Evolutionary conservation across 2,329 filamentous ascomycete species (phyloP), one percentile per base, ranked within the genome.

Genomic region (Sclerotinia nivalis): DNA sequence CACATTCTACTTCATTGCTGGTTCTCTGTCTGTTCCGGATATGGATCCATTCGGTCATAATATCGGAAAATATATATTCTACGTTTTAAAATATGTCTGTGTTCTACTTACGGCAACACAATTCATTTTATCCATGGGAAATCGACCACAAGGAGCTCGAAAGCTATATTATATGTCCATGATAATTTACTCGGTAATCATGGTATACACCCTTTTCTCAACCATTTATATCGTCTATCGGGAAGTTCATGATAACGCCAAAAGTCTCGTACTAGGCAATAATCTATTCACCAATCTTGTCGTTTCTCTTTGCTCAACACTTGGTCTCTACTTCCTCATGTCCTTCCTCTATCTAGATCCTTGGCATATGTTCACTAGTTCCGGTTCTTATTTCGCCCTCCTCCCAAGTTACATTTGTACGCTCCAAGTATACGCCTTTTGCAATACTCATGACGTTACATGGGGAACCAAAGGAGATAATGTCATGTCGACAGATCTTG

Each of bases 381-480:
- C 92, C 0, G 88, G 86, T 0, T 94, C 97, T 80, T 99, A 99
- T 84, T 97, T 99, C 79, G 86, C 94, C 60, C 88, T 99, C 37
- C 85, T 99, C 49, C 96, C 96, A 0, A 90, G 86, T 52, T 99
- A 98, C 83, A 97, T 99, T 81, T 98, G 96, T 83, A 98, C 93
- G 0, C 86, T 99, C 2, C 96, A 99, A 81, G 93, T 98, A 28
- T 99, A 99, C 82, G 96, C 96, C 56, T 99, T 99, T 81, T 98
- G 96, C 84, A 99, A 99, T 83, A 97, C 95, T 0, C 96, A 99
- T 86, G 96, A 99, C 79, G 93, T 99, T 28, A 97, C 94, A 0
- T 99, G 96, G 96, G 96, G 96, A 58, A 99, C 96, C 59, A 99
- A 99, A 82, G 96, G 96, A 70, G 96, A 99, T 85, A 99, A 99